Conservation (phyloP, 495 filamentous ascomycete genomes). For the Penicillium nucicola region DNA sequence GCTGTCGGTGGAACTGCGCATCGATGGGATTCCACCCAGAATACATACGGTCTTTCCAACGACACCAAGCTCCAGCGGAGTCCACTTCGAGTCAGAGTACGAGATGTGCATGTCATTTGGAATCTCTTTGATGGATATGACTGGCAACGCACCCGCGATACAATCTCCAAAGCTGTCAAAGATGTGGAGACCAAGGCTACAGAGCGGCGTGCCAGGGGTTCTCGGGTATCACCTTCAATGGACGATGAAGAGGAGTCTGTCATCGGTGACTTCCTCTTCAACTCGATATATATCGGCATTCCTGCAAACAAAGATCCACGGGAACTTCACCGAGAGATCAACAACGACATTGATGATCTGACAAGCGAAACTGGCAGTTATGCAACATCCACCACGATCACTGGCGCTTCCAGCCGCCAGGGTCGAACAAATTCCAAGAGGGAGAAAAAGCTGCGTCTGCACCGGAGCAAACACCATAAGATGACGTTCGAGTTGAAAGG, state of each 20-base stretch:
- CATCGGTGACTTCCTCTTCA: conserved; percentile 95
- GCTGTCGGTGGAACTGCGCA: conserved; percentile 65
- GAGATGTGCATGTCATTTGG: conserved; percentile 93
- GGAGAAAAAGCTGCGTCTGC: conserved; percentile 64
- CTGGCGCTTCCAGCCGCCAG: conserved; percentile 54
- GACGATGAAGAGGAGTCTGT: conserved; percentile 78
- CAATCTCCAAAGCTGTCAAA: conserved; percentile 80
- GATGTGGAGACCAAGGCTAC: conserved; percentile 78
- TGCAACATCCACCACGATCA: conserved; percentile 65
- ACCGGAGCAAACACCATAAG: conserved; percentile 87
- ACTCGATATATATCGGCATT: conserved; percentile 96
- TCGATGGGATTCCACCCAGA: conserved; percentile 72
- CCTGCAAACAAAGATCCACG: conserved; percentile 78
- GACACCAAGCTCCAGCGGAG: conserved; percentile 59
- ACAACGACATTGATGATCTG: conserved; percentile 80
- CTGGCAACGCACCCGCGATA: conserved; percentile 84
- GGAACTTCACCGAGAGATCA: conserved; percentile 79
- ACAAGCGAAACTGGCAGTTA: conserved; percentile 86
- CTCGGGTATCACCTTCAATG: conserved; percentile 41
- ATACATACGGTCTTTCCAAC: conserved; percentile 66
- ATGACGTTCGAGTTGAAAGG: conserved; percentile 92
- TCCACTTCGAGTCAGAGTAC: conserved; percentile 73
- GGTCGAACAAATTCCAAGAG: conserved; percentile 44
- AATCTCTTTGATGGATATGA: conserved; percentile 98
- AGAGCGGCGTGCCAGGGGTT: conserved; percentile 59